These are phyloP conservation scores for Aspergillus haitiensis DNA, from an alignment of 495 filamentous ascomycete species.

Conservation along the genomic window DNA sequence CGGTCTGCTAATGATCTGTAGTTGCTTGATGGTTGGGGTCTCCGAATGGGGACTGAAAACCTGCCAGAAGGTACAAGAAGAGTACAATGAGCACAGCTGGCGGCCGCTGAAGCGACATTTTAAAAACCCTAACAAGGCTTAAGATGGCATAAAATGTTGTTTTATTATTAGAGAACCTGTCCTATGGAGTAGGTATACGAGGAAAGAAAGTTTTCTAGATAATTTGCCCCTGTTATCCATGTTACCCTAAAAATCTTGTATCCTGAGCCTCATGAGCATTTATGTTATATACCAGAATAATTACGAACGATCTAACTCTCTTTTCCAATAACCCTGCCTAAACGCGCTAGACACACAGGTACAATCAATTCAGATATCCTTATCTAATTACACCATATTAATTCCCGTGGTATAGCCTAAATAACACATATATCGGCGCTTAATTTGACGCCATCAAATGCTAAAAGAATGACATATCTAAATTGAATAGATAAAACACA, in stretches of 20 bases:
- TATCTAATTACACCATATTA: no score
- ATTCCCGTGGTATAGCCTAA: no score
- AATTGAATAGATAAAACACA: no score
- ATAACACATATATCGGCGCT: no score
- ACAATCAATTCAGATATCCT: no score
- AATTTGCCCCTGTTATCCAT: no score
- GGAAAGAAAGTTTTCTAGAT: no score
- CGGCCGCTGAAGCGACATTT: slow-evolving; percentile 75
- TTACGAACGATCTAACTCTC: not conserved
- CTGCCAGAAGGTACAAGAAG: slow-evolving; percentile 80
- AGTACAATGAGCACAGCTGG: slow-evolving; percentile 87
- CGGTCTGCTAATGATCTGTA: slow-evolving; percentile 36
- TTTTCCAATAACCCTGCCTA: not conserved
- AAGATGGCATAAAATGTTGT: not conserved
- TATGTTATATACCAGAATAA: slow-evolving; percentile 1
- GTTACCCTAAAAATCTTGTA: no score
- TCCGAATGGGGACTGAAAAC: slow-evolving; percentile 87
- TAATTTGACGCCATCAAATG: no score
- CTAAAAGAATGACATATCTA: no score
- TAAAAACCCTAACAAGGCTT: slow-evolving; percentile 54
- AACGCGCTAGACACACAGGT: not conserved
- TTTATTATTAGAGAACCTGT: not conserved
- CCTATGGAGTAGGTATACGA: no score
- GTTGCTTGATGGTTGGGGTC: slow-evolving; percentile 82
- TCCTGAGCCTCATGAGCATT: not conserved